Conservation (phyloP, 768 basidiomycete species). For the Phylloporus rhodoxanthus region DNA sequence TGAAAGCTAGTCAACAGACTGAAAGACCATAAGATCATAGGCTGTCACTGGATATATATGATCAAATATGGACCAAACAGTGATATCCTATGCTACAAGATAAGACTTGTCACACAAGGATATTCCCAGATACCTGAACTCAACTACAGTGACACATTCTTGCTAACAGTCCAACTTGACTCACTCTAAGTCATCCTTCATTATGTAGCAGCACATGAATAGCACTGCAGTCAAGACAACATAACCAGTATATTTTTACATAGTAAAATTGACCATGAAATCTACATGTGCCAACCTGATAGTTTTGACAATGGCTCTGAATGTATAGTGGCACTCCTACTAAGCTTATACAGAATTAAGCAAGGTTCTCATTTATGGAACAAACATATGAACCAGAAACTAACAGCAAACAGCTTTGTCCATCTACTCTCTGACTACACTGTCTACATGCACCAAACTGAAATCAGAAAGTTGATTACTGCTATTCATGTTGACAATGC, state of each 20-base stretch:
- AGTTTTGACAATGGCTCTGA: constrained; percentile 27
- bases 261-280: constrained; percentile 23
- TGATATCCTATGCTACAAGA: constrained; percentile 3
- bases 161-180: constrained; percentile 22
- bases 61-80: too few relatives aligned
- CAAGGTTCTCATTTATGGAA: constrained; percentile 35
- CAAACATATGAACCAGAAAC: constrained; percentile 10
- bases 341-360: constrained; percentile 36
- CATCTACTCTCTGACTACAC: neutral
- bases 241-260: constrained; percentile 6
- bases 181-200: constrained; percentile 20
- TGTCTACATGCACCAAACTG: neutral
- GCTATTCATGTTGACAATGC: too few relatives aligned
- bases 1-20: constrained; percentile 8
- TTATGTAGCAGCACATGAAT: constrained; percentile 3
- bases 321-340: constrained; percentile 18
- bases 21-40: neutral
- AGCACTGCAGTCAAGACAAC: constrained; percentile 5
- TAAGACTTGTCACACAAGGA: constrained; percentile 37
- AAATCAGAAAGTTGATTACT: too few relatives aligned
- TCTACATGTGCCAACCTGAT: constrained; percentile 37
- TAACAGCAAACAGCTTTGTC: neutral
- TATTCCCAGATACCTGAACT: constrained; percentile 34
- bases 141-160: constrained; percentile 33
- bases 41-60: neutral